Conservation (phyloP, 768 basidiomycete species). For the Scleroderma citrinum region DNA sequence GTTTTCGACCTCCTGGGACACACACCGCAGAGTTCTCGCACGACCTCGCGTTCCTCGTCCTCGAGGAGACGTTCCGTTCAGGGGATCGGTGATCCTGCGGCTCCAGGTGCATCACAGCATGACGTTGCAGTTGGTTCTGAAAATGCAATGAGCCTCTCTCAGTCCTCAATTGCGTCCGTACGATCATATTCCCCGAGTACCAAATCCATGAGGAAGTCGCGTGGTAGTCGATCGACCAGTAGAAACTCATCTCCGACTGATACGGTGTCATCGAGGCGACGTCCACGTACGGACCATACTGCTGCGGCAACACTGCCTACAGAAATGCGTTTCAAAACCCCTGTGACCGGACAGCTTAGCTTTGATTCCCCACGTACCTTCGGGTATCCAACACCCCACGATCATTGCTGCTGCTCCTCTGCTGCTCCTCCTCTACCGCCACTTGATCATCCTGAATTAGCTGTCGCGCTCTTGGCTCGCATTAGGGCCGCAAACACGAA, state of each 20-base stretch:
- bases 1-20: slow-evolving; percentile 11
- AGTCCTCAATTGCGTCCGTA: slow-evolving; percentile 3
- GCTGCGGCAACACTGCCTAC: slow-evolving; percentile 9
- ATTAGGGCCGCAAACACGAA: slow-evolving; percentile 9
- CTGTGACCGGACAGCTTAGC: slow-evolving; percentile 16
- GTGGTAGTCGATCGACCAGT: slow-evolving; percentile 14
- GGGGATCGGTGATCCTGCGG: slow-evolving; percentile 8
- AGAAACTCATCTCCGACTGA: slow-evolving; percentile 26
- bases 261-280: slow-evolving; percentile 21
- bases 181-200: slow-evolving; percentile 7
- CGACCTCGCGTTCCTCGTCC: slow-evolving; percentile 15
- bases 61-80: slow-evolving; percentile 8
- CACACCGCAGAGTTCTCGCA: slow-evolving; percentile 7
- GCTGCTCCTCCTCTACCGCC: slow-evolving; percentile 51
- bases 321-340: slow-evolving; percentile 21
- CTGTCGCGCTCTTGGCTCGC: slow-evolving; percentile 16
- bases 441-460: slow-evolving; percentile 37
- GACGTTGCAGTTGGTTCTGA: not conserved
- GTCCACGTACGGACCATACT: slow-evolving; percentile 16
- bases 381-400: slow-evolving; percentile 32
- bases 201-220: slow-evolving; percentile 17
- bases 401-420: slow-evolving; percentile 11
- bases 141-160: slow-evolving; percentile 10
- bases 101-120: slow-evolving; percentile 8
- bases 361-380: slow-evolving; percentile 38